Base-by-base conservation (phyloP, 164 flowering plant genomes). In the Vitis cinerea region DNA sequence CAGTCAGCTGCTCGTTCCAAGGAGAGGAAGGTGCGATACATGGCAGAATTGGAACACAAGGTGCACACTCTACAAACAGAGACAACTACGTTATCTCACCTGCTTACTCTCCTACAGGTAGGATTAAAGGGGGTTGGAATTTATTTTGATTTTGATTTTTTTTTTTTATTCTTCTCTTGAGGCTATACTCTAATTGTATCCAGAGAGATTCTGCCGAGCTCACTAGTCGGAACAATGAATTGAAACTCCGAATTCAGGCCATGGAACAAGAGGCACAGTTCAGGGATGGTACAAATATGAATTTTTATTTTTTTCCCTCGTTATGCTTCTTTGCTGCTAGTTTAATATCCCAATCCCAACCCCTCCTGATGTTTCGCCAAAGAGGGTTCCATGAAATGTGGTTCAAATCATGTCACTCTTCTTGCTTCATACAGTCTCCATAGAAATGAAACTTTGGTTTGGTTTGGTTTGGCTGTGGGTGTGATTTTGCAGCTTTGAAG, bases 221-320 rank as follows among this genome's bases (percentile, higher is more conserved):
- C 56, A 79, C 83, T 11, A 78, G 75, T 69, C 85, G 85, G 65
- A 87, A 87, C 79, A 85, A 80, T 71, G 91, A 87, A 68, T 68
- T 87, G 55, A 87, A 85, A 70, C 78, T 87, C 72, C 88, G 88
- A 53, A 81, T 87, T 67, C 88, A 87, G 74, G 85, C 91, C 54
- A 79, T 87, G 87, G 88, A 87, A 67, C 87, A 83, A 60, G 88
- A 87, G 70, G 91, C 87, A 47, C 86, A 87, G 50, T 86, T 85
- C 14, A 75, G 85, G 78, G 90, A 86, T 73, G 90, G 89, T 86
- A 82, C 14, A 59, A 17, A 50, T 50, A 9, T 30, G 37, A 57
- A 29, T 50, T 17, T 57, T 57, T 49, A 11, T 27, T 60, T 37
- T 37, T 10, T n/a, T 52, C 29, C 9, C 11, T n/a, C 5, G 0